phyloP scores from a whole-genome alignment of 2,329 filamentous ascomycete genomes.

The Eutypella sp. region DNA sequence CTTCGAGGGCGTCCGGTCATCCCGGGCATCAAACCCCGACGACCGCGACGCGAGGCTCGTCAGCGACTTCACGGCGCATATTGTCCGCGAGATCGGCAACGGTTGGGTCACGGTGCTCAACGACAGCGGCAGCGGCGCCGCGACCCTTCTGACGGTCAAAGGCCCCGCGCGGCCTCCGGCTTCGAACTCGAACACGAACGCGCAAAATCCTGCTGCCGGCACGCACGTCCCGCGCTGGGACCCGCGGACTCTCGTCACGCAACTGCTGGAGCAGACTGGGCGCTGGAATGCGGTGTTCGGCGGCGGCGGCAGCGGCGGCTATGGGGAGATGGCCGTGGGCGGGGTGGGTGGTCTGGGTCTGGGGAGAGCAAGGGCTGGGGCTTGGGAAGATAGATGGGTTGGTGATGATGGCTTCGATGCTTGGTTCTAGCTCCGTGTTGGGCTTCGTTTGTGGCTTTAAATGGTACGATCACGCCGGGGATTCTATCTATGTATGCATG shows the following conservation, averaged over 20 bases:
- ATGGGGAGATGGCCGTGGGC: background rate
- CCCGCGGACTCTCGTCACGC: slow-evolving; percentile 9
- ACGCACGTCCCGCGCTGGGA: slow-evolving; percentile 18
- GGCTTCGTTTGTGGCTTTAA: too few species aligned
- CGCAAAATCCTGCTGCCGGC: slow-evolving; percentile 33
- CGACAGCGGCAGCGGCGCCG: slow-evolving; percentile 36
- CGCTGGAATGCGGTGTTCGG: slow-evolving; percentile 21
- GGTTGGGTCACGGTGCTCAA: slow-evolving; percentile 36
- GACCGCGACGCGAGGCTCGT: slow-evolving; percentile 27
- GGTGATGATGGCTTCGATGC: background rate
- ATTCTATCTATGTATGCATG: too few species aligned
- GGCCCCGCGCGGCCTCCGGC: slow-evolving; percentile 29
- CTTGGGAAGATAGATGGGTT: background rate
- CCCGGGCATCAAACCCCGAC: background rate
- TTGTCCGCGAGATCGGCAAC: slow-evolving; percentile 39
- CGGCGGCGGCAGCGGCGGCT: background rate
- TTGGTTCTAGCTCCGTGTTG: too few species aligned
- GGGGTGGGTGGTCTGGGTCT: background rate
- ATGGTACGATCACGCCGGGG: too few species aligned
- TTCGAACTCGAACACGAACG: background rate
- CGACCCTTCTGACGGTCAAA: slow-evolving; percentile 31
- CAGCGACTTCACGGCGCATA: slow-evolving; percentile 37
- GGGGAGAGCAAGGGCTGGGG: background rate
- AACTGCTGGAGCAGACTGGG: slow-evolving; percentile 13
- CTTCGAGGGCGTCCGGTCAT: slow-evolving; percentile 18